Evolutionary conservation across 2,329 filamentous ascomycete species (phyloP).

Genomic region (Ophiostoma triangulosporum): DNA sequence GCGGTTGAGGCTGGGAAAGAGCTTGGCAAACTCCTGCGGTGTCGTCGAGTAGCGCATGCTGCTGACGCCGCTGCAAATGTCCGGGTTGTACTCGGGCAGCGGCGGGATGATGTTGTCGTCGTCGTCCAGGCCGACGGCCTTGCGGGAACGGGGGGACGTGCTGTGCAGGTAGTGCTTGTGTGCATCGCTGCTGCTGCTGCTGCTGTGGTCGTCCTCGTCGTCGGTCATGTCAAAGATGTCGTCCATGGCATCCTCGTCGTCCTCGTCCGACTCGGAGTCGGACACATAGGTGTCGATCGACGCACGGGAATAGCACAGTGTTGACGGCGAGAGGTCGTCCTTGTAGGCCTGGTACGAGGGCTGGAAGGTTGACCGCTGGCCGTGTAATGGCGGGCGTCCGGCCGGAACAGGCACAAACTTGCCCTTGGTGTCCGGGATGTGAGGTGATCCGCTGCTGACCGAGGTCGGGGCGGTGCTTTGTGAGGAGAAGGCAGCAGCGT

Average conservation of each 20-base stretch:
- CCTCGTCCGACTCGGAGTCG: conserved; percentile 42
- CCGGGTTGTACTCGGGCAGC: conserved; percentile 46
- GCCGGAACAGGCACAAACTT: conserved; percentile 8
- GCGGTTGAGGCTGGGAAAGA: conserved; percentile 76
- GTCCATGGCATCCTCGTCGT: conserved; percentile 1
- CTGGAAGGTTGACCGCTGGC: conserved; percentile 1
- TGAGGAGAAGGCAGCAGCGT: conserved; percentile 24
- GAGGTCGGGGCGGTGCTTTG: conserved; percentile 35
- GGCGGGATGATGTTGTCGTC: conserved; percentile 27
- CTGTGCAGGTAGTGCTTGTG: conserved; percentile 13
- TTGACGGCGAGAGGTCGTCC: conserved; percentile 27
- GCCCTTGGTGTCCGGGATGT: conserved; percentile 24
- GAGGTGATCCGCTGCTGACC: conserved; percentile 23
- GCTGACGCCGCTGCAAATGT: conserved; percentile 47
- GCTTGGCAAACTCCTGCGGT: conserved; percentile 64
- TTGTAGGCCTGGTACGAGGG: conserved; percentile 9
- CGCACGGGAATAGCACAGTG: conserved; percentile 34
- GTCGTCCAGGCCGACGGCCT: neutral
- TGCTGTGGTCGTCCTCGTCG: conserved; percentile 2
- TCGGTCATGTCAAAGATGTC: conserved; percentile 20
- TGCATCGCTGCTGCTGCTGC: neutral
- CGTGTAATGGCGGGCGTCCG: neutral
- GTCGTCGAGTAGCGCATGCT: conserved; percentile 58
- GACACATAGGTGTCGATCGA: conserved; percentile 75
- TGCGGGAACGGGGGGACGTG: conserved; percentile 13